These are phyloP conservation scores for Melocanna baccifera DNA, from an alignment of 176 grass and related monocot species.

Conservation along the genomic window DNA sequence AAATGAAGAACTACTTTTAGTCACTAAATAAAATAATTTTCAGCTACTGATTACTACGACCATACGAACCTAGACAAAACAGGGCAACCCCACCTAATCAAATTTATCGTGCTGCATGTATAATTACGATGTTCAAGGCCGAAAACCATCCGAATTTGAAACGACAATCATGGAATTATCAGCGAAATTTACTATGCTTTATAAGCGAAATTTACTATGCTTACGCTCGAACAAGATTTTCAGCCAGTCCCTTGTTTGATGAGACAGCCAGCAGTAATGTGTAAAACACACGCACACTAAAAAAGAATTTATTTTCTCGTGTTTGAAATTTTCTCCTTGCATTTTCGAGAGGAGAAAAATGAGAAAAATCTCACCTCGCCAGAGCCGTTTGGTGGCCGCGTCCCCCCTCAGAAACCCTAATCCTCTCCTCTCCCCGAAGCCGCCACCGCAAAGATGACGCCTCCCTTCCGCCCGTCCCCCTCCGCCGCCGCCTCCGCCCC, in stretches of 20 bases:
- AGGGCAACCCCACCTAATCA: too few species aligned
- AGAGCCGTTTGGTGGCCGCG: conserved; percentile 41
- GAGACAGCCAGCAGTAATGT: not conserved
- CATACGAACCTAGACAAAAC: not conserved
- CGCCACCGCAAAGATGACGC: conserved; percentile 33
- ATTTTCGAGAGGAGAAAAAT: not conserved
- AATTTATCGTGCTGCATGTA: not conserved
- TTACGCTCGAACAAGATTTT: not conserved
- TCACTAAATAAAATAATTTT: not conserved
- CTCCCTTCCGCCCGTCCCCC: conserved; percentile 26
- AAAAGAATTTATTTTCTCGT: too few species aligned
- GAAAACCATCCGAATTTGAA: not conserved
- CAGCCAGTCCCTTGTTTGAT: not conserved
- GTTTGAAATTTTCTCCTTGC: not conserved
- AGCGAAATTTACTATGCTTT: not conserved
- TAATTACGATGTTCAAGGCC: not conserved
- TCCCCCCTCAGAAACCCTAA: conserved; percentile 50
- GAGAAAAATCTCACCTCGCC: not conserved
- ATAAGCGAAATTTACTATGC: not conserved
- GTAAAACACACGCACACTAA: too few species aligned
- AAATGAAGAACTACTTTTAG: not conserved
- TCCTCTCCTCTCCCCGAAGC: conserved; percentile 2
- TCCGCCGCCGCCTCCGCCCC: not conserved
- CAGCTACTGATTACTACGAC: not conserved
- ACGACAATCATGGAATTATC: not conserved